phyloP scores from a whole-genome alignment of 2,329 filamentous ascomycete species.

The Emergomyces orientalis region DNA sequence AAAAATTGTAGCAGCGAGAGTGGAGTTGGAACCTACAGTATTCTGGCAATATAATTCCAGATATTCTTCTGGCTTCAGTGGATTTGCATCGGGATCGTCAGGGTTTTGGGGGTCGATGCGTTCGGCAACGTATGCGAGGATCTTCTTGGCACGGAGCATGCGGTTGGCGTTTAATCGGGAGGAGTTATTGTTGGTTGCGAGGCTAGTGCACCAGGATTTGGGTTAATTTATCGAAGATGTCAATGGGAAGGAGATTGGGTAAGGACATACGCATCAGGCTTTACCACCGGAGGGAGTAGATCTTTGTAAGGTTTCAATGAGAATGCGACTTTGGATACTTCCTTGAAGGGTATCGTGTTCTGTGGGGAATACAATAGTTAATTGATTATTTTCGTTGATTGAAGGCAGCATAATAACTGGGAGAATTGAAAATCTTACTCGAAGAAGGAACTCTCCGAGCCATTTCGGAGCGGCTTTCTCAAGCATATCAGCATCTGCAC shows the following conservation, averaged over 20 bases:
- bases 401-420: not conserved
- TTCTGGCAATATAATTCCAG: conserved; percentile 91
- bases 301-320: conserved; percentile 74
- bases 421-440: conserved; percentile 37
- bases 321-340: conserved; percentile 95
- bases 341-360: conserved; percentile 75
- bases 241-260: not conserved
- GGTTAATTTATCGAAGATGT: not conserved
- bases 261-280: conserved; percentile 53
- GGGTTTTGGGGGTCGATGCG: conserved; percentile 65
- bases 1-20: not conserved
- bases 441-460: conserved; percentile 78
- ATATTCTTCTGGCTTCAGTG: conserved; percentile 78
- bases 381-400: not conserved
- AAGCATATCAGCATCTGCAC: conserved; percentile 67
- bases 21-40: conserved; percentile 50
- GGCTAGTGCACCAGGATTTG: not conserved
- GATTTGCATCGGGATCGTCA: conserved; percentile 47
- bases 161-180: conserved; percentile 91
- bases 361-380: conserved; percentile 25
- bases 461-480: conserved; percentile 84
- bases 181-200: conserved; percentile 46
- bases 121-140: conserved; percentile 83
- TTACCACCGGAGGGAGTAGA: conserved; percentile 62
- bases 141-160: conserved; percentile 93